Base-by-base conservation (phyloP, 2,329 filamentous ascomycete species). In the Fusarium tricinctum region DNA sequence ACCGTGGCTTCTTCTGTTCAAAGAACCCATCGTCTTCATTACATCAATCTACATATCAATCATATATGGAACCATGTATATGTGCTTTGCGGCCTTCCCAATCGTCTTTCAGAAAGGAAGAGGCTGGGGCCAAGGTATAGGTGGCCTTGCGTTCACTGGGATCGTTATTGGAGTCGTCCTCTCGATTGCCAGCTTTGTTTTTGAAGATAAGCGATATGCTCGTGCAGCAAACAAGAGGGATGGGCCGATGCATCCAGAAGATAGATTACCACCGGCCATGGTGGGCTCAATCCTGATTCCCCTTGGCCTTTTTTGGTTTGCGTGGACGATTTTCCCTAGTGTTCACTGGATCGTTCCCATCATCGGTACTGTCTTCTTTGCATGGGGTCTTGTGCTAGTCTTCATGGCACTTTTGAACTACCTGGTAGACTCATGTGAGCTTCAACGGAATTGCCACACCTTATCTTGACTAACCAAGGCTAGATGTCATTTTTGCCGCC, bases 1-100 rank as follows among this genome's bases (percentile, higher is more conserved):
- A 2, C 91, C 91, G 0, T 92, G 89, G 90, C 78, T 89, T 17
- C 81, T 93, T 14, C 82, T 93, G 6, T 89, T 92, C 81, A 79
- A 79, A 55, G 91, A 93, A 70, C 90, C 91, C 4, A 92, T 92
- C 69, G 89, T 92, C 12, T 73, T 89, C 4, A 77, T 92, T 2
- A 80, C 87, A 1, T 86, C 85, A 6, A 81, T 92, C 12, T 92
- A 91, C 78, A 86, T 90, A 79, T 87, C 89, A 44, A 88, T 86
- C 6, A 63, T 63, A 1, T 68, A 67, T 4, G 64, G 64, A 1
- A 67, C 58, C 2, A 51, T 68, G 33, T 67, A 67, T 1, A 68
- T 68, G 63, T 67, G 63, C 4, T 67, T 67, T 23, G 58, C 63
- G 0, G 58, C 63, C 2, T 67, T 67, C n/a, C 63, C 63, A 0